Evolutionary conservation across 2,329 filamentous ascomycete species (phyloP), one percentile per base, ranked within the genome.

Genomic region (Corniculantispora saksenae): DNA sequence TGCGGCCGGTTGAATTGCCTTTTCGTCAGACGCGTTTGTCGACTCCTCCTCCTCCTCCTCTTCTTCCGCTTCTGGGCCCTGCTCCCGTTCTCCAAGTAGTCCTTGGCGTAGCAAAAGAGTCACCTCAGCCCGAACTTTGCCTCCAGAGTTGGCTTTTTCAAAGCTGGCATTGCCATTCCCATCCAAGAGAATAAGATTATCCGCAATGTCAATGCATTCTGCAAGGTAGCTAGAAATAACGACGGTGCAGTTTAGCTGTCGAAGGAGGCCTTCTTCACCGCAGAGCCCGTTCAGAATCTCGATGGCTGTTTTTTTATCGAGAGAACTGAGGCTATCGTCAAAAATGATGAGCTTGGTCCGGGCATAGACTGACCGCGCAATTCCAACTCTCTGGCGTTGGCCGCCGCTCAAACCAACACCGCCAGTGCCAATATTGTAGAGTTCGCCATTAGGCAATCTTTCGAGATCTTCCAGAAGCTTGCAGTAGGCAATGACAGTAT

Each of bases 121-220:
- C 10, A 56, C 27, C 2, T 63, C 35, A 6, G 15, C n/a, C 15
- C 29, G 13, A 1, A 63, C 27, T 17, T 17, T 32, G 13, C 27
- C 38, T 1, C 25, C 27, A 10, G 19, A 17, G 1, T 8, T 4
- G 53, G 25, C 3, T 1, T 15, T 4, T 8, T 25, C 8, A 1
- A 35, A 27, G 5, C 40, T 35, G 2, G 38, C 17, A 21, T 17
- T 50, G n/a, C 51, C 61, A 12, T 50, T n/a, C 4, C 51, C 51
- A 12, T 56, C 51, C 6, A 63, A 40, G 5, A 56, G 61, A 13
- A 63, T 29, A 25, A 63, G 51, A 15, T 40, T 56, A 35, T 63
- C 51, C 10, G 61, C 61, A 27, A 63, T 29, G 17, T 63, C 27
- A 3, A 63, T 7, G 19, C 51, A 63, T 27, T 63, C 61, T 1